Evolutionary conservation across 129 eudicot genomes (phyloP).

Genomic region (Kitagawia praeruptora): DNA sequence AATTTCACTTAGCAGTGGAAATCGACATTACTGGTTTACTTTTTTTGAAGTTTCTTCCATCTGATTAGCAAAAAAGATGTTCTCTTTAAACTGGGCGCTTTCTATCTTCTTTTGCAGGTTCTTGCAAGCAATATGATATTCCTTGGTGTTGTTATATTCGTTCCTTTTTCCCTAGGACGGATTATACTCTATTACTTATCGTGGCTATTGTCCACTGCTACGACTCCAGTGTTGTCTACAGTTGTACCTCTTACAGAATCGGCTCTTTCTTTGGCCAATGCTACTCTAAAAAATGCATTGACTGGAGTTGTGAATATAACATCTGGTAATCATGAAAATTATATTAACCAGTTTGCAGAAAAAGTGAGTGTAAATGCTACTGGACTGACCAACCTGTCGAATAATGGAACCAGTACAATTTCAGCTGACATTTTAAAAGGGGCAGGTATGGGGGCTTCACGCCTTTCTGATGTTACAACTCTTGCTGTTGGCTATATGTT

Average conservation of each 20-base stretch:
- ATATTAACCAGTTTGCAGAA: slow-evolving; percentile 44
- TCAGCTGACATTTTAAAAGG: slow-evolving; percentile 57
- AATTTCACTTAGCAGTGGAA: background rate
- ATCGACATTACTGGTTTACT: background rate
- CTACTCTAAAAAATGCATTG: slow-evolving; percentile 60
- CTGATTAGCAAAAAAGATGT: background rate
- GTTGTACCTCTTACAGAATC: slow-evolving; percentile 59
- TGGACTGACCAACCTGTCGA: slow-evolving; percentile 32
- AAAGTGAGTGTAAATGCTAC: slow-evolving; percentile 46
- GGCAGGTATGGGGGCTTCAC: slow-evolving; percentile 41
- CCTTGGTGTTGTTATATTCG: slow-evolving; percentile 79
- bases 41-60: background rate
- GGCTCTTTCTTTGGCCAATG: slow-evolving; percentile 75
- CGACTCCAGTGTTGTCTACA: slow-evolving; percentile 49
- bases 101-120: slow-evolving; percentile 44
- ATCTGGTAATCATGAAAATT: slow-evolving; percentile 34
- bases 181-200: slow-evolving; percentile 60
- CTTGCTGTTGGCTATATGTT: slow-evolving; percentile 87
- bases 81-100: background rate
- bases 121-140: slow-evolving; percentile 97
- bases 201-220: slow-evolving; percentile 63
- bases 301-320: slow-evolving; percentile 59
- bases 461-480: slow-evolving; percentile 78
- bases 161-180: slow-evolving; percentile 84
- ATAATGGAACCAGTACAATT: slow-evolving; percentile 34